Evolutionary conservation across 2,329 filamentous ascomycete genomes (phyloP), one percentile per base, ranked within the genome.

Genomic region (Monilinia aucupariae): DNA sequence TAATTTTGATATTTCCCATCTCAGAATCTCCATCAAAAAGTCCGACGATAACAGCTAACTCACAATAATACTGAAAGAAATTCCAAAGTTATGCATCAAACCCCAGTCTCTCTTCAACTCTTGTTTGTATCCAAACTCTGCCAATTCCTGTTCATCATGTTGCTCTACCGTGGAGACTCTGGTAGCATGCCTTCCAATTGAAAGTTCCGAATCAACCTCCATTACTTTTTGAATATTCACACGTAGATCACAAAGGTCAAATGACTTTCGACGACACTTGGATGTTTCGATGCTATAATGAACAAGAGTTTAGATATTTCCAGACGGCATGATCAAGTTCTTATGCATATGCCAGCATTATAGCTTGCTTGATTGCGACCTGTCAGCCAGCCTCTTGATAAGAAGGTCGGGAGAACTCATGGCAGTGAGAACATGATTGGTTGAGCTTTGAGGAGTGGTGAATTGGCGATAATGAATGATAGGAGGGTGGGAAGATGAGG

Each of bases 31-130:
- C 41, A 27, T 7, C 12, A 41, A 27, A 39, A 20, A 15, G 1
- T n/a, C 22, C 5, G 8, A 15, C 22, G 43, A 45, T 30, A n/a
- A 15, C 9, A 30, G 6, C 27, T 30, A 47, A 73, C 79, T 66
- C 69, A 82, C 80, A 70, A 85, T 85, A 68, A 85, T 85, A 7
- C 81, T 83, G 70, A 85, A 85, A 0, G 82, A 85, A 8, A 85
- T 81, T 34, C 83, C 83, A 74, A 85, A 85, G 69, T 85, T 85
- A 68, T 85, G 83, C 59, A 80, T 74, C 64, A 85, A 68, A 5
- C 80, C 79, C 83, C 83, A 85, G 71, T 84, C 81, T 55, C 83
- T 76, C 43, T 79, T 78, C 66, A 85, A 72, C 68, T 85, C 82
- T 65, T 85, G 83, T 70, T 83, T 81, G 71, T 86, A 86, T 1